Percentiles rank a stretch among this genome's conserved stretches.
These are phyloP conservation scores for Fusarium pininemorale DNA, from an alignment of 2,329 filamentous ascomycete genomes.

Conservation along the genomic window DNA sequence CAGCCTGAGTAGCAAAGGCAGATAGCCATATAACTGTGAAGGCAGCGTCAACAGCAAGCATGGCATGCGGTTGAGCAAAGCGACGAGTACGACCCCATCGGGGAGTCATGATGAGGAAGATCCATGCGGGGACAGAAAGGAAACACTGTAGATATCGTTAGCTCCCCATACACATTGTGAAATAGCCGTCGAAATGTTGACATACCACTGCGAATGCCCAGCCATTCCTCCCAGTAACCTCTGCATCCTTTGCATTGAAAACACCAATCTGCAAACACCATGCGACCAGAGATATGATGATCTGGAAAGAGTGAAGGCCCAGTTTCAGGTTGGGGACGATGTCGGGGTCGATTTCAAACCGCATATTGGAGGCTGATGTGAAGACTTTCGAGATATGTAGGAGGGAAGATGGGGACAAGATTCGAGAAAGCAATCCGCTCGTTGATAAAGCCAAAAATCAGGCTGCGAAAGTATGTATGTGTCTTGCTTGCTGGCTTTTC, in stretches of 20 bases:
- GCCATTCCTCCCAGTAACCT: conserved; percentile 65
- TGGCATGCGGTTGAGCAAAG: conserved; percentile 69
- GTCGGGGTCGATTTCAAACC: conserved; percentile 64
- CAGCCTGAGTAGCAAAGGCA: conserved; percentile 71
- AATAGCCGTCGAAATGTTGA: neutral
- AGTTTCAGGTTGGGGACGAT: conserved; percentile 66
- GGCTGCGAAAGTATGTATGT: conserved; percentile 9
- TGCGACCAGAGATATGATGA: conserved; percentile 62
- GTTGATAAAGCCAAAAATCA: neutral
- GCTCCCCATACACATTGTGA: neutral
- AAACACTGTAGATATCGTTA: conserved; percentile 63
- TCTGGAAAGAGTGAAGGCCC: conserved; percentile 65
- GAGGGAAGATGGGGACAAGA: neutral
- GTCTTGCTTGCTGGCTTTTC: conserved; percentile 25
- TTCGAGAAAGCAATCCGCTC: neutral
- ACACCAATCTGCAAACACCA: conserved; percentile 70
- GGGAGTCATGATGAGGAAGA: conserved; percentile 72
- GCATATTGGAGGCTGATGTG: conserved; percentile 46
- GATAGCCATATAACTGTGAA: conserved; percentile 72
- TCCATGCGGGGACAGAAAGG: conserved; percentile 69
- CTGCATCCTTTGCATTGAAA: conserved; percentile 59
- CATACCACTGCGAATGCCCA: conserved; percentile 73
- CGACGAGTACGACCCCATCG: conserved; percentile 69
- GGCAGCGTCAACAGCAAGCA: conserved; percentile 66
- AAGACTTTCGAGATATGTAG: neutral